Conservation (phyloP, 495 filamentous ascomycete species). For the Bryoglossum gracile region DNA sequence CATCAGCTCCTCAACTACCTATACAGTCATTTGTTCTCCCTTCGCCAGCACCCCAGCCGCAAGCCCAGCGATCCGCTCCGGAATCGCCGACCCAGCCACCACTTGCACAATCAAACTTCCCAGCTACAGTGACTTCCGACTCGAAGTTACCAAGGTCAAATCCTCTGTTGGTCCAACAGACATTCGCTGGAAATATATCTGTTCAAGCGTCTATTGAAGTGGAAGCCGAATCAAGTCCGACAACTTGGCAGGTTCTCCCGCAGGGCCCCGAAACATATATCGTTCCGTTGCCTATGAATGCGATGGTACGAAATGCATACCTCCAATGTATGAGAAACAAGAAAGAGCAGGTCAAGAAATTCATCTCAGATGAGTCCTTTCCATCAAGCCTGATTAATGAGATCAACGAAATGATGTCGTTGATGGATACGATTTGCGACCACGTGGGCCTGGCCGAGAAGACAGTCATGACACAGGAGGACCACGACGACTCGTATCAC, state of each 20-base stretch:
- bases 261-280: slow-evolving; percentile 10
- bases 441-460: slow-evolving; percentile 17
- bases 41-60: not conserved
- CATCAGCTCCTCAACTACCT: not conserved
- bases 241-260: not conserved
- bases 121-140: too few species aligned
- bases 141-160: too few species aligned
- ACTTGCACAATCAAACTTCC: too few species aligned
- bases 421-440: slow-evolving; percentile 16
- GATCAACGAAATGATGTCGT: slow-evolving; percentile 21
- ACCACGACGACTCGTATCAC: slow-evolving; percentile 1
- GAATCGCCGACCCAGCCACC: too few species aligned
- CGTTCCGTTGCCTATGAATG: slow-evolving; percentile 19
- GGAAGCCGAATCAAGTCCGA: too few species aligned
- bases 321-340: slow-evolving; percentile 6
- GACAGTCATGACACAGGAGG: slow-evolving; percentile 14
- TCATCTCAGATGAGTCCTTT: slow-evolving; percentile 11
- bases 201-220: too few species aligned
- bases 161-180: too few species aligned
- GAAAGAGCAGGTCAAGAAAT: slow-evolving; percentile 6
- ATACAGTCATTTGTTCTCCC: too few species aligned
- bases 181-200: too few species aligned
- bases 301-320: slow-evolving; percentile 19
- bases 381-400: slow-evolving; percentile 6
- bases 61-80: not conserved